Percentiles rank a stretch among this genome's conserved stretches.
Conservation (phyloP, 1,139 yeast genomes). For the Blastobotrys serpentis region DNA sequence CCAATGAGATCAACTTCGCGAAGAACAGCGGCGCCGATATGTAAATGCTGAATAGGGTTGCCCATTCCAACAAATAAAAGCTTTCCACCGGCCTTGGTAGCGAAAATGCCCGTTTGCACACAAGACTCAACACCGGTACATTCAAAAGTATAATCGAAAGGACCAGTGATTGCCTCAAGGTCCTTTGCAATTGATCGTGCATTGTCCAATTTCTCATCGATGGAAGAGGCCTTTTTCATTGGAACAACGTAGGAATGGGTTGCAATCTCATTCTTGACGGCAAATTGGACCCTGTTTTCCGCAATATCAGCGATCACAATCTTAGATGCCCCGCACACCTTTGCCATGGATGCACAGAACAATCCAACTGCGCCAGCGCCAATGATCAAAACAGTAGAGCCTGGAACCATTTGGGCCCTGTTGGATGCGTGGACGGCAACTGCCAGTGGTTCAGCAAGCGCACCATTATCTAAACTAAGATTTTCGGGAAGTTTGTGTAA, state of each 20-base stretch:
- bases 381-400: constrained; percentile 72
- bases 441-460: constrained; percentile 81
- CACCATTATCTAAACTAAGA: constrained; percentile 80
- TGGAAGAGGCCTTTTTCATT: constrained; percentile 26
- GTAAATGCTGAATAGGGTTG: constrained; percentile 40
- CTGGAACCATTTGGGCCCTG: constrained; percentile 60
- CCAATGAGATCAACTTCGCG: constrained; percentile 71
- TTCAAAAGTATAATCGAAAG: constrained; percentile 61
- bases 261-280: constrained; percentile 26
- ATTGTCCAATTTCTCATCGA: constrained; percentile 43
- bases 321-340: constrained; percentile 72
- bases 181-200: constrained; percentile 54
- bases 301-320: constrained; percentile 57
- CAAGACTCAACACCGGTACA: constrained; percentile 70
- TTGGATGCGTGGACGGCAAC: constrained; percentile 85
- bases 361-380: constrained; percentile 96
- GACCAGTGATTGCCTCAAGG: constrained; percentile 38
- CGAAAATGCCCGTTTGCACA: constrained; percentile 58
- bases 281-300: constrained; percentile 23
- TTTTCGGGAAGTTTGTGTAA: constrained; percentile 74
- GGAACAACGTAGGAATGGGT: constrained; percentile 33
- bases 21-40: constrained; percentile 46
- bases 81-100: constrained; percentile 59
- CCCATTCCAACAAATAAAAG: constrained; percentile 76
- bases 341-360: constrained; percentile 71